Percentiles rank a stretch among this genome's conserved stretches.
phyloP scores from a whole-genome alignment of 2,329 filamentous ascomycete species.

The Ceratocystis eucalypticola region DNA sequence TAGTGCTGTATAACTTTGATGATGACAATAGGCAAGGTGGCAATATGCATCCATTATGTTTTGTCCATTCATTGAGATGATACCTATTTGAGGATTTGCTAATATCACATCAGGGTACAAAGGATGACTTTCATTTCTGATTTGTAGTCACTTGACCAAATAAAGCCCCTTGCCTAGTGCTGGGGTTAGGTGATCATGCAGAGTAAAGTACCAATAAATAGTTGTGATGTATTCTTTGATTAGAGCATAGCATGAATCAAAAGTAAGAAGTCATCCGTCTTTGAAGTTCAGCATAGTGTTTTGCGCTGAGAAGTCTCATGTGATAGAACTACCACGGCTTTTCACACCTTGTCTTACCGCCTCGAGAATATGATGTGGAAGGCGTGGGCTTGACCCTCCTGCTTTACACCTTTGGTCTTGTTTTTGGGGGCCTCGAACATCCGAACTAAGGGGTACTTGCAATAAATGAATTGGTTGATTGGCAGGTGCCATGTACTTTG shows the following conservation, averaged over 20 bases:
- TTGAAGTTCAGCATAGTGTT: no score
- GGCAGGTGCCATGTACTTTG: not conserved
- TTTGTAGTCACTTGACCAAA: conserved; percentile 1
- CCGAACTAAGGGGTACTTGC: not conserved
- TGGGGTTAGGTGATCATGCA: not conserved
- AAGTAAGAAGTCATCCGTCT: no score
- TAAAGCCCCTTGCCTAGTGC: not conserved
- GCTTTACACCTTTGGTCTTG: not conserved
- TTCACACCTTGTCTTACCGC: not conserved
- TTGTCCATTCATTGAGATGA: no score
- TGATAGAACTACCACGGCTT: not conserved
- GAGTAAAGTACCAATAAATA: not conserved
- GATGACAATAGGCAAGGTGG: no score
- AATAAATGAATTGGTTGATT: not conserved
- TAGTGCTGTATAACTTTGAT: no score
- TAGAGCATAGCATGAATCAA: no score
- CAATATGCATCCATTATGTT: no score
- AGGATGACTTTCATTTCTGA: conserved; percentile 4
- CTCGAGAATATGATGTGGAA: not conserved
- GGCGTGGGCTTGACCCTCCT: not conserved
- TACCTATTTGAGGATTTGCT: not conserved
- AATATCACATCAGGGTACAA: conserved; percentile 1
- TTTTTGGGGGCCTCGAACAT: not conserved
- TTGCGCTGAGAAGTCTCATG: not conserved
- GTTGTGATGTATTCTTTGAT: not conserved